These are phyloP conservation scores for Talaromyces borbonicus DNA, from an alignment of 495 filamentous ascomycete species.

Conservation along the genomic window DNA sequence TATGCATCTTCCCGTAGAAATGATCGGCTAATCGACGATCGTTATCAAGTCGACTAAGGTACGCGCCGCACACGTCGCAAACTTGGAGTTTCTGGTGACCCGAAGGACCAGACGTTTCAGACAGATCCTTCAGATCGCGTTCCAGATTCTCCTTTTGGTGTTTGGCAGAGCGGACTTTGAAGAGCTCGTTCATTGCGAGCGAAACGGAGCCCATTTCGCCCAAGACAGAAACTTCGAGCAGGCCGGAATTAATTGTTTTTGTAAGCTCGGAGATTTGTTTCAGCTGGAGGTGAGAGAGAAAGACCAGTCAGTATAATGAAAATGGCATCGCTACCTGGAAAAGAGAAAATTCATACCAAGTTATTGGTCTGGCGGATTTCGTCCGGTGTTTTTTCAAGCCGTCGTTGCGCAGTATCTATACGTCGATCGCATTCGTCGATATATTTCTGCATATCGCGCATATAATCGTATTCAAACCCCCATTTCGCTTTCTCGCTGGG, in stretches of 20 bases:
- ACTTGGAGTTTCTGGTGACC: constrained; percentile 98
- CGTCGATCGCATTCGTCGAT: constrained; percentile 94
- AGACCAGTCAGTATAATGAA: background rate
- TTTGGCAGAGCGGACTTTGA: constrained; percentile 70
- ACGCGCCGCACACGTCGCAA: constrained; percentile 95
- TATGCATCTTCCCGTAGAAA: constrained; percentile 99
- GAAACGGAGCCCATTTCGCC: constrained; percentile 74
- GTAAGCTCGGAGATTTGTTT: constrained; percentile 80
- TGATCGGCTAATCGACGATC: constrained; percentile 90
- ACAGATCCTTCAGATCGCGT: constrained; percentile 81
- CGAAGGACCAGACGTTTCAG: constrained; percentile 80
- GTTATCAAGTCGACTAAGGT: constrained; percentile 84
- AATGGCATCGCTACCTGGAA: too few species aligned
- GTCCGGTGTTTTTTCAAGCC: constrained; percentile 94
- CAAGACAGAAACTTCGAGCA: constrained; percentile 77
- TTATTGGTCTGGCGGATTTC: constrained; percentile 96
- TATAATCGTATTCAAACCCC: constrained; percentile 93
- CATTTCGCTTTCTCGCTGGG: constrained; percentile 60
- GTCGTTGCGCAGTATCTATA: constrained; percentile 80
- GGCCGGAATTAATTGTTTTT: constrained; percentile 67
- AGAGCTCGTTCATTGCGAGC: constrained; percentile 74
- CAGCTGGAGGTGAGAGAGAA: constrained; percentile 31
- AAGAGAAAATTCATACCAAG: constrained; percentile 35
- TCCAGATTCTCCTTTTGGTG: constrained; percentile 77
- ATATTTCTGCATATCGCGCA: constrained; percentile 88